phyloP scores from a whole-genome alignment of 1,284 basidiomycete species.

The Exobasidium cylindrosporum region DNA sequence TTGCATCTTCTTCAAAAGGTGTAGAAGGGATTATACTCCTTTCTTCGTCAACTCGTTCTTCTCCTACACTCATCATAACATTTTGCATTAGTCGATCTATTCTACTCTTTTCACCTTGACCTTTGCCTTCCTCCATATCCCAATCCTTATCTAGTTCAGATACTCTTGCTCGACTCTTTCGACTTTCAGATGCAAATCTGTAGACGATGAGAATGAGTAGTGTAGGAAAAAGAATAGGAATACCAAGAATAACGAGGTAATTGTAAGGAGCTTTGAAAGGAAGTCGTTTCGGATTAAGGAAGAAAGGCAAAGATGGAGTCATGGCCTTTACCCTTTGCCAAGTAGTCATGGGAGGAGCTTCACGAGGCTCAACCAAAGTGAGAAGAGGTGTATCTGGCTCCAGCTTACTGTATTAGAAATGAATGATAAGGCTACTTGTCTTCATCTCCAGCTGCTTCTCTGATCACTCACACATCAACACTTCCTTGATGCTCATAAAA shows the following conservation, averaged over 20 bases:
- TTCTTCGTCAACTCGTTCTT: slow-evolving; percentile 4
- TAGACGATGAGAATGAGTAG: slow-evolving; percentile 29
- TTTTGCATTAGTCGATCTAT: background rate
- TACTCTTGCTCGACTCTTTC: slow-evolving; percentile 20
- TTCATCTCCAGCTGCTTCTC: slow-evolving; percentile 17
- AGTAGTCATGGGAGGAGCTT: background rate
- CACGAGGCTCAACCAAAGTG: background rate
- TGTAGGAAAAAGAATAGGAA: slow-evolving; percentile 33
- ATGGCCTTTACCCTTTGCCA: background rate
- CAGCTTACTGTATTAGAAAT: slow-evolving; percentile 8
- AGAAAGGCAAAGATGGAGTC: slow-evolving; percentile 21
- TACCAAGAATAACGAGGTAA: slow-evolving; percentile 26
- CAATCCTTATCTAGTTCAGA: slow-evolving; percentile 22
- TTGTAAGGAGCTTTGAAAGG: slow-evolving; percentile 39
- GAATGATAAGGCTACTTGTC: slow-evolving; percentile 17
- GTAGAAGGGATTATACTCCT: background rate
- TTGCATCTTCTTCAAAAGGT: background rate
- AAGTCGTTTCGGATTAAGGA: slow-evolving; percentile 33
- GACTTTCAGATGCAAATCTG: slow-evolving; percentile 22
- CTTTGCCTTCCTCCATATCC: slow-evolving; percentile 10
- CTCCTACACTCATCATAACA: slow-evolving; percentile 1
- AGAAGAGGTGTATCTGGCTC: background rate
- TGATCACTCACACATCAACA: slow-evolving; percentile 9
- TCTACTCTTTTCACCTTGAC: background rate
- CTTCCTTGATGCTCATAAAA: slow-evolving; percentile 19